Base-by-base conservation (phyloP, 1,284 basidiomycete species). In the Marasmius tenuissimus region DNA sequence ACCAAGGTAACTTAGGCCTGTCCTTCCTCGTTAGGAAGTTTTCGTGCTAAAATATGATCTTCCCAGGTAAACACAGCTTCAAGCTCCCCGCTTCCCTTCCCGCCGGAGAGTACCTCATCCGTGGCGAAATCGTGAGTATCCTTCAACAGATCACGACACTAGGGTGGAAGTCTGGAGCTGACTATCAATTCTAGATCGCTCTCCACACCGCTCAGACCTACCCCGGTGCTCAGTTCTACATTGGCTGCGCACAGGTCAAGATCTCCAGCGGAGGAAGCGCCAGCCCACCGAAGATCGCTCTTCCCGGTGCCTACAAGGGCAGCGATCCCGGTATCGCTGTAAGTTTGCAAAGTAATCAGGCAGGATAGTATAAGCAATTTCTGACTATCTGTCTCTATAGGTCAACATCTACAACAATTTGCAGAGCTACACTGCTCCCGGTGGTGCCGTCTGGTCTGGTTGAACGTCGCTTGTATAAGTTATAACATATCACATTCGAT, bases 361-460 rank as follows among this genome's bases (percentile, higher is more conserved):
- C 47, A 16, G 18, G 48, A n/a, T n/a, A 27, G 45, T 22, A 47
- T 9, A 39, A 16, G 2, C 33, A n/a, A 39, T 56, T 22, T 38
- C 18, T 53, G n/a, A 22, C 12, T 33, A 18, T 35, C 16, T 49
- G 48, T 22, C 37, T 45, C 35, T 57, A 4, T 52, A 78, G 76
- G 70, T 82, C 68, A 81, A 81, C 73, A 81, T 81, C 65, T 81
- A 81, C 74, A 81, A 82, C 74, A 81, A 79, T 69, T 73, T 81
- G 50, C 75, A 78, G 67, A 78, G 72, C 65, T 81, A 77, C 72
- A 81, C 77, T 48, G 59, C 65, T 59, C 75, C 72, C 14, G 76
- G 75, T 48, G 70, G 70, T 42, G 64, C 72, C 47, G 74, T 76
- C 49, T 77, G 75, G 75, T 70, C 72, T 60, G 75, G 75, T 57